Percentiles rank a stretch among this genome's conserved stretches.
These are phyloP conservation scores for Hanseniaspora thailandica DNA, from an alignment of 805 yeast genomes.

Conservation along the genomic window DNA sequence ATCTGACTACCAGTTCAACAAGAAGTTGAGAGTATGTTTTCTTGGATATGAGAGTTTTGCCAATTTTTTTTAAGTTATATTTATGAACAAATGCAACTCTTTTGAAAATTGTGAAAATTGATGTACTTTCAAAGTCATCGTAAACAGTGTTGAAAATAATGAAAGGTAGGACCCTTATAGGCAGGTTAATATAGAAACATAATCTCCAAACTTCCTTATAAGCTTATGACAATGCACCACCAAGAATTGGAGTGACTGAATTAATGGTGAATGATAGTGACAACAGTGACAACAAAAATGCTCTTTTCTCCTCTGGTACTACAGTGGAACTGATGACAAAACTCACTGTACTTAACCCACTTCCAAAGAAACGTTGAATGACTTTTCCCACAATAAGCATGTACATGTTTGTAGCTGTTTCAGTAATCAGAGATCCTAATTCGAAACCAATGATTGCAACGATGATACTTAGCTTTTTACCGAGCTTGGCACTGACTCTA, in stretches of 20 bases:
- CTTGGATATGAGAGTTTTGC: not conserved
- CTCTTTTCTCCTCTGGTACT: conserved; percentile 23
- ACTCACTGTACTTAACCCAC: conserved; percentile 49
- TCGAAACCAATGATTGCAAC: conserved; percentile 44
- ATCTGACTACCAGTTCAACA: conserved; percentile 16
- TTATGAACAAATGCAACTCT: not conserved
- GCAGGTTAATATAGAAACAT: conserved; percentile 62
- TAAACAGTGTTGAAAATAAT: conserved; percentile 12
- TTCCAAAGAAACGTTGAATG: conserved; percentile 60
- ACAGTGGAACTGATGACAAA: conserved; percentile 39
- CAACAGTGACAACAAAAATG: conserved; percentile 20
- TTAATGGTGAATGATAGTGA: conserved; percentile 15
- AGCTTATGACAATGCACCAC: conserved; percentile 50
- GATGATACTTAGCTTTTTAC: conserved; percentile 41
- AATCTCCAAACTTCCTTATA: conserved; percentile 56
- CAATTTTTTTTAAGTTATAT: not conserved
- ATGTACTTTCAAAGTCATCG: conserved; percentile 1
- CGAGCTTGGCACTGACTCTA: conserved; percentile 43
- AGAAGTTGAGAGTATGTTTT: not conserved
- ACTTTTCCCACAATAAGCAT: conserved; percentile 62
- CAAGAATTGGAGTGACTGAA: conserved; percentile 31
- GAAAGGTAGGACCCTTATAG: conserved; percentile 44
- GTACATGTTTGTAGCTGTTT: conserved; percentile 42
- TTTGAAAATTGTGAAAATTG: not conserved
- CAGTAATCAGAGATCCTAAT: conserved; percentile 50